Percentiles rank a stretch among this genome's conserved stretches.
Evolutionary conservation across 1,284 basidiomycete genomes (phyloP).

Genomic region (Chondrostereum purpureum): DNA sequence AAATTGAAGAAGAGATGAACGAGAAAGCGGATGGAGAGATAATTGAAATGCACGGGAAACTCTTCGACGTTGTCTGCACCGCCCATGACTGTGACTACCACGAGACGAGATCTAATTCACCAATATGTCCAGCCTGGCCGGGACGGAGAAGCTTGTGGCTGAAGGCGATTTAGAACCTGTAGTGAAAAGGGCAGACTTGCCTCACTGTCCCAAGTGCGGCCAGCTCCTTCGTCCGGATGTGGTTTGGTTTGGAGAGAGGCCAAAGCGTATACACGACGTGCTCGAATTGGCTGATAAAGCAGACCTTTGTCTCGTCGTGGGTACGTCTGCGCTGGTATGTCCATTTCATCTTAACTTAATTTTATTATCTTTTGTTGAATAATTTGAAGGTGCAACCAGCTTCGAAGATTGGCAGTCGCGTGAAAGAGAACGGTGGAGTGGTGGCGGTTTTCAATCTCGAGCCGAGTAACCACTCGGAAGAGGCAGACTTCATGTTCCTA

Average conservation of each 20-base stretch:
- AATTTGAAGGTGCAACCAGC: slow-evolving; percentile 39
- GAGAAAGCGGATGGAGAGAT: slow-evolving; percentile 18
- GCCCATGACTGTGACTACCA: slow-evolving; percentile 24
- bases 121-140: slow-evolving; percentile 34
- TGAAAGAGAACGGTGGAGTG: slow-evolving; percentile 33
- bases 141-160: slow-evolving; percentile 31
- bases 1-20: slow-evolving; percentile 11
- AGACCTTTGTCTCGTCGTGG: slow-evolving; percentile 45
- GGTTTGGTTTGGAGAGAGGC: slow-evolving; percentile 46
- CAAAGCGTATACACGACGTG: slow-evolving; percentile 29
- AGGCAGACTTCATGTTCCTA: slow-evolving; percentile 30
- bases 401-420: slow-evolving; percentile 31
- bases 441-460: slow-evolving; percentile 42
- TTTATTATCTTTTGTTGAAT: not conserved
- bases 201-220: slow-evolving; percentile 34
- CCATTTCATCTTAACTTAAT: not conserved
- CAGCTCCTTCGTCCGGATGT: slow-evolving; percentile 40
- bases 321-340: slow-evolving; percentile 43
- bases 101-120: slow-evolving; percentile 25
- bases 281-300: slow-evolving; percentile 28
- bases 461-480: slow-evolving; percentile 21
- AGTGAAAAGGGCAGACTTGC: slow-evolving; percentile 32
- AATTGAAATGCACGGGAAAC: slow-evolving; percentile 47
- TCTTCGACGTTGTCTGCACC: slow-evolving; percentile 39
- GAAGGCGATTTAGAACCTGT: slow-evolving; percentile 22